phyloP scores from a whole-genome alignment of 768 basidiomycete species.

The Hebeloma cylindrosporum region DNA sequence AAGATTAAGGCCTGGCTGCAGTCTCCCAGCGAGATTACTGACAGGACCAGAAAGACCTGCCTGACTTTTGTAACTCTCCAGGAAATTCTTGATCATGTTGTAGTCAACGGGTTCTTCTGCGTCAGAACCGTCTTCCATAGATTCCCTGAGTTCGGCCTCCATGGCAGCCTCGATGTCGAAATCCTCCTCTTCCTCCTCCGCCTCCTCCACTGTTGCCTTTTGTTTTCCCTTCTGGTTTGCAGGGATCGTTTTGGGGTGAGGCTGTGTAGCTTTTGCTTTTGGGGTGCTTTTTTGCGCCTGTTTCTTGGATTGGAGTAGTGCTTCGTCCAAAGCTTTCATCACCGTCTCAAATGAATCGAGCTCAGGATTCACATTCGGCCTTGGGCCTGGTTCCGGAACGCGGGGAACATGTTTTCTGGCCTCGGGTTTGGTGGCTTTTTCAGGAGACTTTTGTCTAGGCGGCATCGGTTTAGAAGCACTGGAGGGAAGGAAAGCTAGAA shows the following conservation, averaged over 20 bases:
- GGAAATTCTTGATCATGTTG: constrained; percentile 91
- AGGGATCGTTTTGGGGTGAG: too few relatives aligned
- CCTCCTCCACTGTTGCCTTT: constrained; percentile 21
- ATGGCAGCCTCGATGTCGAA: constrained; percentile 79
- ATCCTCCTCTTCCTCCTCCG: constrained; percentile 48
- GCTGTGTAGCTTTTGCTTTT: constrained; percentile 39
- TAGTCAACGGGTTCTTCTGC: constrained; percentile 67
- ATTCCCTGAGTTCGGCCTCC: constrained; percentile 79
- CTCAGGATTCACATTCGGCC: constrained; percentile 57
- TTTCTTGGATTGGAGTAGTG: constrained; percentile 46
- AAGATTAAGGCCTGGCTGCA: constrained; percentile 73
- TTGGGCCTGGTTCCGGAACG: constrained; percentile 30
- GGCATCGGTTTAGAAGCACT: constrained; percentile 29
- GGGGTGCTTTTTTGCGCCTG: constrained; percentile 8
- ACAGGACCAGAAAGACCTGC: constrained; percentile 89
- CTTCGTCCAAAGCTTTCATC: constrained; percentile 93
- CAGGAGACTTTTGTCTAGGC: constrained; percentile 4
- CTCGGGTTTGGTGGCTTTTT: constrained; percentile 15
- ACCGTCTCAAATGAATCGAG: constrained; percentile 94
- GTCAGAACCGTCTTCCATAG: constrained; percentile 63
- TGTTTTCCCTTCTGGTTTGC: constrained; percentile 47
- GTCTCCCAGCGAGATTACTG: constrained; percentile 80
- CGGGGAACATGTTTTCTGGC: constrained; percentile 18
- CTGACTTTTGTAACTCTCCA: constrained; percentile 95
- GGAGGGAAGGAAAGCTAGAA: constrained; percentile 59